These are phyloP conservation scores for Solanum habrochaites DNA, from an alignment of 257 asterid species.

Conservation along the genomic window DNA sequence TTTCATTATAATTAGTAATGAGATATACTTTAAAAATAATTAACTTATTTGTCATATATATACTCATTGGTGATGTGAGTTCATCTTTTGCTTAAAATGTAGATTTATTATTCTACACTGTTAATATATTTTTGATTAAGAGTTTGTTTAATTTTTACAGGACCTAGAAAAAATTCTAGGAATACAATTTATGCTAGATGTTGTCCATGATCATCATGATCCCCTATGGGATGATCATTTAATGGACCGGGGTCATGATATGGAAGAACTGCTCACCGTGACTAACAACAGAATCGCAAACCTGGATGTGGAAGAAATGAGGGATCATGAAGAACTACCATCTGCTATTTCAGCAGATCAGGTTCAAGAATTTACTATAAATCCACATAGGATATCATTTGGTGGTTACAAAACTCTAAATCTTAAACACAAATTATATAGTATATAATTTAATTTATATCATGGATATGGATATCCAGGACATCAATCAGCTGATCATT, in stretches of 20 bases:
- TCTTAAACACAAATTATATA: background rate
- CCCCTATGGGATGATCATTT: background rate
- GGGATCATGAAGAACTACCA: background rate
- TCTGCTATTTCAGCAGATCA: too few species aligned
- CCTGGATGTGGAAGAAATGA: background rate
- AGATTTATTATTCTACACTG: too few species aligned
- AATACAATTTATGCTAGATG: background rate
- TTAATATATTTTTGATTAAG: background rate
- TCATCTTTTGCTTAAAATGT: background rate
- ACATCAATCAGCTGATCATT: conserved; percentile 24
- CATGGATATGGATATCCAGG: conserved; percentile 12
- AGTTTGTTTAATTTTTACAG: background rate
- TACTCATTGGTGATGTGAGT: background rate
- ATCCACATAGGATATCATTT: background rate
- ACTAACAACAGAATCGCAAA: too few species aligned
- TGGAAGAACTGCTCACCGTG: background rate
- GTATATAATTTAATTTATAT: background rate
- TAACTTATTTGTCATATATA: background rate
- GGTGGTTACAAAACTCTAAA: background rate
- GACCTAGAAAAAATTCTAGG: too few species aligned
- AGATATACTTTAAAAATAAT: too few species aligned
- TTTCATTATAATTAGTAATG: too few species aligned
- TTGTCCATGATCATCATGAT: background rate
- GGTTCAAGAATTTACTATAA: background rate
- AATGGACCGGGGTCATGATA: too few species aligned